Evolutionary conservation across 257 asterid genomes (phyloP), one percentile per base, ranked within the genome.

Genomic region (Nicotiana tomentosiformis): DNA sequence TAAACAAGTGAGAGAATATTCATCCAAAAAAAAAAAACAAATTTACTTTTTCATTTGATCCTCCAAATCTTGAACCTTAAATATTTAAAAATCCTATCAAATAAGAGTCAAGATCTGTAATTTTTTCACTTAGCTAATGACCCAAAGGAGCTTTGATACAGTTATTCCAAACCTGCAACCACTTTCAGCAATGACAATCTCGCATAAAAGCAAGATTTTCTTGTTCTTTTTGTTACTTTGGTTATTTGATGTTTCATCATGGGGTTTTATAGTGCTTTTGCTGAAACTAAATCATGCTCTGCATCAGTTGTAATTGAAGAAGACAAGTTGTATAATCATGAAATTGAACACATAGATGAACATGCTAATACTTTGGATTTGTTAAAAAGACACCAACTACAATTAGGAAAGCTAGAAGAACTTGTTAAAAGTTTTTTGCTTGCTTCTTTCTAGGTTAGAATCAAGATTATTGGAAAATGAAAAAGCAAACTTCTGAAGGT

Each of bases 361-460:
- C 35, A n/a, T 60, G 12, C n/a, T 29, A 84, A 81, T 43, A 86
- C 83, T 58, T 83, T 83, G 55, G 88, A 83, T 85, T 80, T 91
- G 87, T 29, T 90, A 61, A 82, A 77, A 56, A 83, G 84, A 74
- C 97, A 93, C 60, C 90, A 90, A 61, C 60, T 86, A 17, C 97
- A 94, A 81, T 84, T 94, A 88, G 94, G 90, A 78, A 93, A 87
- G 84, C 87, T 96, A 60, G 91, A 93, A 69, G 94, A 88, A 84
- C 84, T 91, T 78, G 94, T 94, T 17, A 83, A 87, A 69, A 91
- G 0, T 88, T 66, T 94, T 96, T 29, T 88, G 88, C 69, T 87
- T 91, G 16, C 84, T 93, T 58, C 89, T 94, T 69, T 82, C 89
- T 78, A 89, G 89, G 86, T 85, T 96, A 86, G 98, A 92, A 84